Evolutionary conservation across 1,284 basidiomycete genomes (phyloP).

Genomic region (Fomitopsis schrenkii): DNA sequence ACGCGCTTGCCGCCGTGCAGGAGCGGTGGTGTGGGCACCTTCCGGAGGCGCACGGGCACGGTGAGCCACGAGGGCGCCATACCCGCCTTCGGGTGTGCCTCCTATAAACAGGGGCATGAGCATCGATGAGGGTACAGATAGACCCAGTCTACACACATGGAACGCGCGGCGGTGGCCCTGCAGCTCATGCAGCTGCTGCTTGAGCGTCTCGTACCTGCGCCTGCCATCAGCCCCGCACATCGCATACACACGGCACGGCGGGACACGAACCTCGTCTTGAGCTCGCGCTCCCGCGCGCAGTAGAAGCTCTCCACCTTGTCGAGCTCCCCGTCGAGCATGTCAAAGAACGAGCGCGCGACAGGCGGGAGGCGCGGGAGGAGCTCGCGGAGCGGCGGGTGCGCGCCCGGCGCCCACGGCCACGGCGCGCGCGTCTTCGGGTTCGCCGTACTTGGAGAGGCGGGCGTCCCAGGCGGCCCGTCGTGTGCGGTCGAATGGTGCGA

Average conservation of each 20-base stretch:
- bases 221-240: no score
- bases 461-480: not conserved
- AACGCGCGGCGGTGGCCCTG: conserved; percentile 65
- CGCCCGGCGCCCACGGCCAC: conserved; percentile 9
- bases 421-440: not conserved
- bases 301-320: conserved; percentile 87
- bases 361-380: conserved; percentile 52
- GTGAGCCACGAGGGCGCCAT: not conserved
- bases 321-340: conserved; percentile 69
- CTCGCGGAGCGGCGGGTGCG: conserved; percentile 39
- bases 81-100: conserved; percentile 12
- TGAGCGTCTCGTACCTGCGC: conserved; percentile 35
- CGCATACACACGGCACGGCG: not conserved
- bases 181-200: conserved; percentile 73
- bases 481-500: not conserved
- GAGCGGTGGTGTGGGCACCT: not conserved
- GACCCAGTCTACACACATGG: conserved; percentile 42
- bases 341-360: conserved; percentile 70
- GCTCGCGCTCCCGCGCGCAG: conserved; percentile 65
- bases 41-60: not conserved
- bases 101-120: conserved; percentile 6
- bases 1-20: not conserved
- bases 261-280: conserved; percentile 36
- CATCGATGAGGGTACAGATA: not conserved
- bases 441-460: not conserved